phyloP scores from a whole-genome alignment of 805 yeast genomes.

The Candida schatavii region DNA sequence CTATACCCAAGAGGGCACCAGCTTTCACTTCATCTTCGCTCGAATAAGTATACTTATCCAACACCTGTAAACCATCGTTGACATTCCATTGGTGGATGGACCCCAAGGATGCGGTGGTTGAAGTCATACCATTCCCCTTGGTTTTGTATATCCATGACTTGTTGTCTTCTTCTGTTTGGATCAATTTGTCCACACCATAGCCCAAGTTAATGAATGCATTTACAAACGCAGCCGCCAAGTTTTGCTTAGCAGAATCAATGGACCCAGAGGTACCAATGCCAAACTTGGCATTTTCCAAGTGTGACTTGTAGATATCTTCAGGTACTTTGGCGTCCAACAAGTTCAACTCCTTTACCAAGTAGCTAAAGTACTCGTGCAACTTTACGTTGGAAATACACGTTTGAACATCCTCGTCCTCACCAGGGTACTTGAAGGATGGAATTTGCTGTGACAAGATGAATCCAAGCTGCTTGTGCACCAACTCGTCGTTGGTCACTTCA shows the following conservation, averaged over 20 bases:
- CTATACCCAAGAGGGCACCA: slow-evolving; percentile 95
- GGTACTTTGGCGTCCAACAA: slow-evolving; percentile 88
- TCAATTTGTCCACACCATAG: slow-evolving; percentile 77
- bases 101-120: slow-evolving; percentile 91
- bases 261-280: slow-evolving; percentile 56
- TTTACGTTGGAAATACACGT: slow-evolving; percentile 80
- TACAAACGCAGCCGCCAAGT: slow-evolving; percentile 91
- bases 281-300: slow-evolving; percentile 68
- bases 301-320: slow-evolving; percentile 90
- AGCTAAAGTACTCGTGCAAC: slow-evolving; percentile 73
- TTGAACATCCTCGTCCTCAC: slow-evolving; percentile 67
- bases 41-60: slow-evolving; percentile 86
- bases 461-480: slow-evolving; percentile 85
- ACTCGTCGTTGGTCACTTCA: slow-evolving; percentile 69
- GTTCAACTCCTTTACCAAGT: slow-evolving; percentile 83
- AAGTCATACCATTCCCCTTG: slow-evolving; percentile 85
- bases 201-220: slow-evolving; percentile 91
- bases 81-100: slow-evolving; percentile 88
- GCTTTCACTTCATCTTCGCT: slow-evolving; percentile 87
- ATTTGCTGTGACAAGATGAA: slow-evolving; percentile 85
- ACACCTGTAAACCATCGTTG: slow-evolving; percentile 81
- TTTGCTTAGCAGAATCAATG: slow-evolving; percentile 88
- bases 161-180: slow-evolving; percentile 70
- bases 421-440: slow-evolving; percentile 66
- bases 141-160: slow-evolving; percentile 88